These are phyloP conservation scores for Raphanus sativus DNA, from an alignment of 345 rosid species.

Conservation along the genomic window DNA sequence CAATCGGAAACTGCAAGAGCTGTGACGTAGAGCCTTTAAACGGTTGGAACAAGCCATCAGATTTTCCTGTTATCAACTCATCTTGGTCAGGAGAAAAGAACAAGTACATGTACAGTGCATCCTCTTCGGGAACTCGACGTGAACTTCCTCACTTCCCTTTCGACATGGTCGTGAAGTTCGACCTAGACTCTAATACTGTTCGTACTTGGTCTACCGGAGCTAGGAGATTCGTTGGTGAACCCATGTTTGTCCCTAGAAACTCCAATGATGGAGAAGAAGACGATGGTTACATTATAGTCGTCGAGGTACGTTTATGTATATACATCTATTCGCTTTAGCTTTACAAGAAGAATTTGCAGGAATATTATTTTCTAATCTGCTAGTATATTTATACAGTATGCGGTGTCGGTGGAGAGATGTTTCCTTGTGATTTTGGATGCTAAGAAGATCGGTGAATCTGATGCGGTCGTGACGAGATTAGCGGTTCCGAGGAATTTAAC, in stretches of 20 bases:
- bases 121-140: constrained; percentile 66
- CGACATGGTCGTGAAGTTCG: constrained; percentile 72
- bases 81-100: constrained; percentile 57
- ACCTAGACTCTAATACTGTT: constrained; percentile 34
- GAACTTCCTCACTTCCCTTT: constrained; percentile 80
- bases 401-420: constrained; percentile 78
- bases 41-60: constrained; percentile 65
- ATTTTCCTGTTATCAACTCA: constrained; percentile 72
- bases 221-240: constrained; percentile 85
- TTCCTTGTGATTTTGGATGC: constrained; percentile 72
- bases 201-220: constrained; percentile 61
- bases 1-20: constrained; percentile 45
- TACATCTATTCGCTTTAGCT: neutral
- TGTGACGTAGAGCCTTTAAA: constrained; percentile 54
- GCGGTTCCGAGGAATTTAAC: constrained; percentile 78
- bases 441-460: constrained; percentile 69
- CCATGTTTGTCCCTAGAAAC: constrained; percentile 62
- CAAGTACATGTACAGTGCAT: constrained; percentile 53
- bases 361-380: neutral
- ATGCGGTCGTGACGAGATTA: constrained; percentile 62
- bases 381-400: constrained; percentile 53
- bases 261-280: constrained; percentile 36
- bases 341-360: neutral
- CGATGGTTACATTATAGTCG: constrained; percentile 74
- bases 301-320: constrained; percentile 54